Evolutionary conservation across 176 grass and related monocot genomes (phyloP).

Genomic region (Chloris gayana): DNA sequence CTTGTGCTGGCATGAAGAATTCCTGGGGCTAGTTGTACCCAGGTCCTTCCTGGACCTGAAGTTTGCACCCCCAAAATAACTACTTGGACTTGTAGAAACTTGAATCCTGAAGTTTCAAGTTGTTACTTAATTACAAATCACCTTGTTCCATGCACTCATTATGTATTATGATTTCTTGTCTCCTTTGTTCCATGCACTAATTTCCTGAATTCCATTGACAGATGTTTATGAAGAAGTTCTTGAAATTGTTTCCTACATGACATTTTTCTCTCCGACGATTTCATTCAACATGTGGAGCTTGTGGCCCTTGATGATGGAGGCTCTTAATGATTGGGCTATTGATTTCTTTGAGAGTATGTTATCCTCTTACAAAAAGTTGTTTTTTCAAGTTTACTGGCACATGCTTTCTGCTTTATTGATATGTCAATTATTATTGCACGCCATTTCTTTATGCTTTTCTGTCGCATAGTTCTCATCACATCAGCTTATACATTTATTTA

Average conservation of each 20-base stretch:
- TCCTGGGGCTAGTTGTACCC: background rate
- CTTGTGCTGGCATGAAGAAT: background rate
- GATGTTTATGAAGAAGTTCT: constrained; percentile 98
- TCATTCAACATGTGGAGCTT: constrained; percentile 92
- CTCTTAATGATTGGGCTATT: constrained; percentile 87
- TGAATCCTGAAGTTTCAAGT: background rate
- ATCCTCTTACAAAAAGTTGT: background rate
- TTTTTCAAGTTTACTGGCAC: background rate
- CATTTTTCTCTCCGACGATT: constrained; percentile 87
- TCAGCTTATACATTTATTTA: background rate
- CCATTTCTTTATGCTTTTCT: background rate
- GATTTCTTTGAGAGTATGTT: constrained; percentile 95
- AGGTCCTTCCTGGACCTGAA: no score
- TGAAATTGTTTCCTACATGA: constrained; percentile 93
- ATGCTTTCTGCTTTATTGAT: constrained; percentile 1
- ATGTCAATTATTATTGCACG: constrained; percentile 18
- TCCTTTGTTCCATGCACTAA: background rate
- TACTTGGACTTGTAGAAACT: background rate
- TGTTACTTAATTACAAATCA: background rate
- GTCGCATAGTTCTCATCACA: constrained; percentile 4
- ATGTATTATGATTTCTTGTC: background rate
- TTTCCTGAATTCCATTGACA: constrained; percentile 23
- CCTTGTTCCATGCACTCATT: background rate
- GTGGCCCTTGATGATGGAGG: constrained; percentile 85
- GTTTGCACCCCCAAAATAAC: no score